These are phyloP conservation scores for Nakaseomyces nivariensis DNA, from an alignment of 1,139 yeast genomes.

Conservation along the genomic window DNA sequence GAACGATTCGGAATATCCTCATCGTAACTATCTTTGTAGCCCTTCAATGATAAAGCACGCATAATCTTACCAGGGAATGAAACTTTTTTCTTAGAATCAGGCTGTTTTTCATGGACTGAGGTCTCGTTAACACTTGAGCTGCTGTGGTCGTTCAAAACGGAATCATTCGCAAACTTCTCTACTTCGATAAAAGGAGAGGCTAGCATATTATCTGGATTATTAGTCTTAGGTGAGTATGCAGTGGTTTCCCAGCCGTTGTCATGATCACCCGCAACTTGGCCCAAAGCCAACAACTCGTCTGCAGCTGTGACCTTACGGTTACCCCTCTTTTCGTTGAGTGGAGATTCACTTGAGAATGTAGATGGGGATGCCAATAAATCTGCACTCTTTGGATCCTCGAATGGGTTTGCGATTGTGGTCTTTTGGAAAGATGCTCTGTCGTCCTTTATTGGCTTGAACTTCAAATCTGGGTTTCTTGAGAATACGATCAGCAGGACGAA, in stretches of 20 bases:
- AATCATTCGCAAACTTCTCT: not conserved
- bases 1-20: not conserved
- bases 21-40: slow-evolving; percentile 1
- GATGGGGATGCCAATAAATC: slow-evolving; percentile 22
- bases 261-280: slow-evolving; percentile 60
- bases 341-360: slow-evolving; percentile 15
- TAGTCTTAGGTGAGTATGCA: not conserved
- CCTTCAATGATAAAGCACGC: slow-evolving; percentile 1
- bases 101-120: not conserved
- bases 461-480: slow-evolving; percentile 72
- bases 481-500: slow-evolving; percentile 46
- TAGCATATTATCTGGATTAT: not conserved
- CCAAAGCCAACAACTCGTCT: slow-evolving; percentile 37
- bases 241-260: slow-evolving; percentile 44
- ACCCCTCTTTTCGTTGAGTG: slow-evolving; percentile 37
- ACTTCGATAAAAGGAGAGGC: not conserved
- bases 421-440: slow-evolving; percentile 74
- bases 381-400: slow-evolving; percentile 30
- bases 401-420: slow-evolving; percentile 29
- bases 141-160: slow-evolving; percentile 1
- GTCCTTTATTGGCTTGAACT: slow-evolving; percentile 72
- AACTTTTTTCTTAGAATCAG: not conserved
- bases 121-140: not conserved
- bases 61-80: slow-evolving; percentile 2
- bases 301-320: slow-evolving; percentile 20